These are phyloP conservation scores for Coccomyxa subellipsoidea DNA, from an alignment of 163 green algal species.

Conservation along the genomic window DNA sequence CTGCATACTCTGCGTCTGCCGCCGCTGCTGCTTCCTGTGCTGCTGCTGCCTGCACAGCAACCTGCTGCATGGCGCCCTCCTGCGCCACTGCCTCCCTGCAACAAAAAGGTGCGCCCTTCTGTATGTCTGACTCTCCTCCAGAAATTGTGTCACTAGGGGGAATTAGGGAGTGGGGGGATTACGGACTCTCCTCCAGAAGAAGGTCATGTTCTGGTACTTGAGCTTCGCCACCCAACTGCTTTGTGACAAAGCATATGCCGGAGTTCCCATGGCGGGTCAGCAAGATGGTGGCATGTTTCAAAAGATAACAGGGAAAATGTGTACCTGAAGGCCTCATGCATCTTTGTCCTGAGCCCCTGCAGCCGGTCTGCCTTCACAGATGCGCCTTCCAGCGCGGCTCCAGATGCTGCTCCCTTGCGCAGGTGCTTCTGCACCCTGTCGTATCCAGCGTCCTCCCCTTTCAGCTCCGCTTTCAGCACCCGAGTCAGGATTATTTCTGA, in stretches of 20 bases:
- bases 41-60: neutral
- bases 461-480: neutral
- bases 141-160: no score
- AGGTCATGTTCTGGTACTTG: no score
- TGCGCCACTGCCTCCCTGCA: neutral
- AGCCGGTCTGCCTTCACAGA: neutral
- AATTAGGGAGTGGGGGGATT: no score
- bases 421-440: neutral
- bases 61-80: neutral
- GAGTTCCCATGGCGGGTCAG: no score
- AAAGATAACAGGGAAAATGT: no score
- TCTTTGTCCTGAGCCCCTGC: neutral
- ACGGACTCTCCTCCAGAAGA: no score
- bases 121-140: no score
- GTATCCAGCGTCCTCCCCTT: neutral
- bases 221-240: no score
- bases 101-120: neutral
- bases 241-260: no score
- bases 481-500: neutral
- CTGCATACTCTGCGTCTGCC: neutral
- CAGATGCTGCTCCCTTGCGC: neutral
- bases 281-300: no score
- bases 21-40: neutral
- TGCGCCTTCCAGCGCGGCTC: neutral
- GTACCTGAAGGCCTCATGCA: neutral